Evolutionary conservation across 352 stramenopile species (phyloP).

Genomic region (Globisporangium splendens): DNA sequence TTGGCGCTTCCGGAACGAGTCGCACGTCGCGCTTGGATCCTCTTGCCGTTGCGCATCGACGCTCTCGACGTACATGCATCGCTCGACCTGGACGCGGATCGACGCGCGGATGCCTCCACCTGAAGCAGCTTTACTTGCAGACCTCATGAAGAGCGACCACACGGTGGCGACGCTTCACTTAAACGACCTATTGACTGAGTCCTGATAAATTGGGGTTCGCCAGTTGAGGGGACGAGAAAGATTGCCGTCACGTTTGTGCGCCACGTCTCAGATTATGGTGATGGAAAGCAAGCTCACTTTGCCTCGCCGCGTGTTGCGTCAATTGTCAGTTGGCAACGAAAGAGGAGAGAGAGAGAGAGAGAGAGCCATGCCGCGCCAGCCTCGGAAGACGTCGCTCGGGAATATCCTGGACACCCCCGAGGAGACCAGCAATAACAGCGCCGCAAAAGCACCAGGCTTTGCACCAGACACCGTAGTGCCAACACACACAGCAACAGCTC

Average conservation of each 20-base stretch:
- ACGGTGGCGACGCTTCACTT: background rate
- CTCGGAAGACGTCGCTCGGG: slow-evolving; percentile 31
- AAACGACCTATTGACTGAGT: background rate
- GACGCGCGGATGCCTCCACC: slow-evolving; percentile 19
- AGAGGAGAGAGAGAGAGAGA: slow-evolving; percentile 2
- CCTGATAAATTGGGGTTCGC: background rate
- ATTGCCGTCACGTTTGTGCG: no score
- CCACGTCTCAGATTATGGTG: no score
- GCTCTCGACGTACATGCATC: slow-evolving; percentile 42
- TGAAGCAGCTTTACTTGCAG: background rate
- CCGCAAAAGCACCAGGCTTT: background rate
- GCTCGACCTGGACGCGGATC: slow-evolving; percentile 31
- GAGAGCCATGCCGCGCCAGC: slow-evolving; percentile 8
- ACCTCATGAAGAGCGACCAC: no score
- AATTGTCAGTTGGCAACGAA: background rate
- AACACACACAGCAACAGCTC: background rate
- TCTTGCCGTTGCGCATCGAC: slow-evolving; percentile 19
- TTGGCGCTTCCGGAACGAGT: slow-evolving; percentile 45
- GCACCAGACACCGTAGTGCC: background rate
- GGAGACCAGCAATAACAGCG: background rate
- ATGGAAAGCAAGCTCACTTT: no score
- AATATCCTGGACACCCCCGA: slow-evolving; percentile 21
- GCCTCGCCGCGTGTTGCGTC: background rate
- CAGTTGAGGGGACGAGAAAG: background rate
- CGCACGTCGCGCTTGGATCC: slow-evolving; percentile 14